Conservation (phyloP, 768 basidiomycete species). For the Rhizopogon vesiculosus region DNA sequence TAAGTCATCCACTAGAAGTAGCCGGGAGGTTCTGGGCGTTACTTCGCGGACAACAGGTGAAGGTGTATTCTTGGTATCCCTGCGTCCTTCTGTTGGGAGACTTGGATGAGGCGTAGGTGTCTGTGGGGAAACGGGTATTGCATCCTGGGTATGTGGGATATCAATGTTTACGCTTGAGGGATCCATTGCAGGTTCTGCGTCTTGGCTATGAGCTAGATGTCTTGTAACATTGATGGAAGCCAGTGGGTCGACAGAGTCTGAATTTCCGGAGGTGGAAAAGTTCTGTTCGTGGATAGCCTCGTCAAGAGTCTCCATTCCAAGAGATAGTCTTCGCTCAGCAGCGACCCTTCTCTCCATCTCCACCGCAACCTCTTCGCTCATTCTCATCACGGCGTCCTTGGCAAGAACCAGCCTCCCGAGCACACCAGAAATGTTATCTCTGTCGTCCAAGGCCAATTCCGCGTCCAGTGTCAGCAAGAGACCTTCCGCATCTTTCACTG, state of each 20-base stretch:
- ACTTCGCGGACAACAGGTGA: background rate
- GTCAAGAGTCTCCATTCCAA: background rate
- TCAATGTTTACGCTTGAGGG: background rate
- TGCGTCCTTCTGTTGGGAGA: background rate
- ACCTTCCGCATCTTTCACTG: conserved; percentile 30
- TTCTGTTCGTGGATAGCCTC: background rate
- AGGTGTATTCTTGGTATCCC: background rate
- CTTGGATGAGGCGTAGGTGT: background rate
- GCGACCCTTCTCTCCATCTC: conserved; percentile 50
- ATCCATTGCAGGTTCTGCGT: background rate
- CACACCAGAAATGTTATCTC: conserved; percentile 33
- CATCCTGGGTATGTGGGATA: background rate
- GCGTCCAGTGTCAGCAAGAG: conserved; percentile 32
- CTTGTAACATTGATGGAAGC: background rate
- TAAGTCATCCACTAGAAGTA: background rate
- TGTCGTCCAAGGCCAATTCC: conserved; percentile 18
- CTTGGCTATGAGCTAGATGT: background rate
- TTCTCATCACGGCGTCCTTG: conserved; percentile 41
- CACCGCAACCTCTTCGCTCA: conserved; percentile 53
- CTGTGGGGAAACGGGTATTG: background rate
- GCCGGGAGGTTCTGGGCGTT: background rate
- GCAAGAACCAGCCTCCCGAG: conserved; percentile 49
- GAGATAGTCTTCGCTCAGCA: conserved; percentile 6
- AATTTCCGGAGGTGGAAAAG: background rate
- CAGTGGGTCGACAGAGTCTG: background rate